Evolutionary conservation across 768 basidiomycete genomes (phyloP), one percentile per base, ranked within the genome.

Genomic region (Mycena capillaripes): DNA sequence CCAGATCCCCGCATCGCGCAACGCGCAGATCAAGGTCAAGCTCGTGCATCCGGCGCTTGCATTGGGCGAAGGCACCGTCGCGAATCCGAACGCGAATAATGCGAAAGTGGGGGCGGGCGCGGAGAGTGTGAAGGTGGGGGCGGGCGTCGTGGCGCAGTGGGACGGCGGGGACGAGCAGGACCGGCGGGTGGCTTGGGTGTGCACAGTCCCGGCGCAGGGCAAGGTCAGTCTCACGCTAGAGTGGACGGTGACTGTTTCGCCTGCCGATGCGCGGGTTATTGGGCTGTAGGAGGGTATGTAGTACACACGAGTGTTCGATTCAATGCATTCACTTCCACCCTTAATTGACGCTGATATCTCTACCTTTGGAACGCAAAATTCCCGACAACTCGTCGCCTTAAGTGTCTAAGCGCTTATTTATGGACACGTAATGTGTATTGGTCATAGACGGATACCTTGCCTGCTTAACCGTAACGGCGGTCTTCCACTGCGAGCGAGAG

Each of bases 1-100:
- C 67, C 84, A 83, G 63, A 71, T 84, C 2, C 84, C 84, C 0
- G 73, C 84, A 2, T 85, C 85, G 14, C 81, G 85, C 68, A 57
- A 76, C 40, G 52, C 66, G 50, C 59, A 77, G 42, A 77, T 77
- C 69, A 59, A 55, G 27, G 78, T 77, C 6, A 79, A 77, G 62
- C 66, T 78, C 7, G 25, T 71, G 27, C 75, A 30, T 27, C 78
- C 75, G 16, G 53, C 76, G 42, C 61, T 76, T 48, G 36, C 46
- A 23, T 52, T 69, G 32, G 32, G 56, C 4, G 29, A 34, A 36
- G 27, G 59, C 10, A 29, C 32, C 6, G 21, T 23, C 23, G 23
- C n/a, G 12, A 23, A n/a, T n/a, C n/a, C n/a, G n/a, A n/a, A n/a
- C n/a, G n/a, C n/a, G n/a, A n/a, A n/a, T n/a, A n/a, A n/a, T 29